phyloP scores from a whole-genome alignment of 192 early-diverging fungal species.

The Backusella tuberculispora region DNA sequence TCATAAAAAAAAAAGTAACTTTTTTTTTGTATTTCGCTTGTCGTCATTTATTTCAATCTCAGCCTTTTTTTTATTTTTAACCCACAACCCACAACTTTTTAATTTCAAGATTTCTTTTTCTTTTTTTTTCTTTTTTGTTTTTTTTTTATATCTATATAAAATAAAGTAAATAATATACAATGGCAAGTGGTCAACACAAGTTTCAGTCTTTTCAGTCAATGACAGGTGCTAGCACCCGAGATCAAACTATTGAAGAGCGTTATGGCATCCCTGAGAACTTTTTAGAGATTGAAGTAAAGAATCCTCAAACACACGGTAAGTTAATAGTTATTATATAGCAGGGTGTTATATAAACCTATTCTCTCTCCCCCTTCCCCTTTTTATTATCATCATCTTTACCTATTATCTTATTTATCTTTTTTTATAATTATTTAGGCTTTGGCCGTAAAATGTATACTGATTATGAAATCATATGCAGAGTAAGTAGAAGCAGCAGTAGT shows the following conservation, averaged over 20 bases:
- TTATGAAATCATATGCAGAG: constrained; percentile 93
- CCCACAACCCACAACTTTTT: not conserved
- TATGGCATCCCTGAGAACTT: constrained; percentile 98
- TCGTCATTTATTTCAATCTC: not conserved
- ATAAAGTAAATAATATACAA: not conserved
- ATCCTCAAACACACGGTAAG: constrained; percentile 84
- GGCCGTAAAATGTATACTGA: constrained; percentile 90
- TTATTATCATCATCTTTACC: not conserved
- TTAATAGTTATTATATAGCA: not conserved
- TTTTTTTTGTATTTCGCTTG: not conserved
- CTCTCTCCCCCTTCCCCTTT: not conserved
- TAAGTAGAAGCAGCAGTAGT: constrained; percentile 47
- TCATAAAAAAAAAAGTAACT: not conserved
- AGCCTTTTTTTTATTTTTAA: not conserved
- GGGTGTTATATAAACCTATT: not conserved
- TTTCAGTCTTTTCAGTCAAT: constrained; percentile 37
- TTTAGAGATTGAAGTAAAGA: constrained; percentile 91
- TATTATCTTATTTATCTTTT: not conserved
- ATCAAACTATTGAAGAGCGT: constrained; percentile 62
- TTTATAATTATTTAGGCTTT: constrained; percentile 47
- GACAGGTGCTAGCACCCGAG: constrained; percentile 42
- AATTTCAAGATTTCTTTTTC: not conserved
- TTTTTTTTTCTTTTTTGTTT: not conserved
- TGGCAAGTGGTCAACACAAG: constrained; percentile 14
- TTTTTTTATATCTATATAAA: not conserved